Base-by-base conservation (phyloP, 768 basidiomycete species). In the Lyophyllum decastes region DNA sequence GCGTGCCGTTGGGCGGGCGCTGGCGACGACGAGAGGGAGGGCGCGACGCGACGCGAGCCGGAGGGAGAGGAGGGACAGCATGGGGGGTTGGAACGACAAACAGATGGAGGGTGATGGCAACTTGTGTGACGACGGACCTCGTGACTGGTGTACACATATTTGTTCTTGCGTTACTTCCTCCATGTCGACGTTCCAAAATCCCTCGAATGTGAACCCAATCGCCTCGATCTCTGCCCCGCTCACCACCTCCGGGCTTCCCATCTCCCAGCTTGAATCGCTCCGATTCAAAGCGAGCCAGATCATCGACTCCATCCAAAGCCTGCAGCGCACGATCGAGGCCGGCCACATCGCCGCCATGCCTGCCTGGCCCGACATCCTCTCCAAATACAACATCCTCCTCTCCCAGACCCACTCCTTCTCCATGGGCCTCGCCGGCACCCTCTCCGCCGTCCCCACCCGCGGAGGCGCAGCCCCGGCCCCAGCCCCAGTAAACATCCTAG, bases 361-460 rank as follows among this genome's bases (percentile, higher is more conserved):
- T 2, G 72, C 89, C 8, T 94, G 92, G 92, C 92, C 92, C 2
- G 92, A 94, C 66, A 84, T 94, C 54, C 79, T 94, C 53, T 86
- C 88, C 14, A 93, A 92, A 76, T 94, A 93, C 82, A 92, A 87
- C 63, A 81, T 91, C 61, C 80, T 94, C 25, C 81, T 94, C 54
- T 90, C 90, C 0, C 92, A 94, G 65, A 90, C 90, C 0, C 89
- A 90, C 67, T 88, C 80, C 63, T 86, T 94, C 64, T 88, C 87
- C 44, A 84, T 79, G 51, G 62, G 66, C 12, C 53, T 65, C 25
- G 30, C 60, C 21, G 57, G 58, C 4, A 59, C 82, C 85, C 69
- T 57, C 34, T 59, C 61, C 16, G 58, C 48, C 63, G 76, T 79
- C 2, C 86, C 82, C 65, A 87, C 89, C 65, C 78, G 79, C 55